phyloP scores from a whole-genome alignment of 1,139 yeast species.

The Meyerozyma athensensis region DNA sequence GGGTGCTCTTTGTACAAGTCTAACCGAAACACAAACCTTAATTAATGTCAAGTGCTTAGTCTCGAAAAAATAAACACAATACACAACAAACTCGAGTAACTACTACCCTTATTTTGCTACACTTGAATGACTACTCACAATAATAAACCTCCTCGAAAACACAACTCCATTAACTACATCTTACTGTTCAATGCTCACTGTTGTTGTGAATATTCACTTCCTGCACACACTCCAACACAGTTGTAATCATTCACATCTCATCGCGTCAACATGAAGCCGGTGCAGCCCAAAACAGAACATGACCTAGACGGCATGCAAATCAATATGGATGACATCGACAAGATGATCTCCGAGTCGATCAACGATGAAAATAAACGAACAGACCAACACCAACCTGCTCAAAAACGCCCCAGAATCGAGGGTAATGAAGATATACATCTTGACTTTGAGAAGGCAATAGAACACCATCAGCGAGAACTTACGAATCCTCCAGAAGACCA shows the following conservation, averaged over 20 bases:
- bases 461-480: constrained; percentile 7
- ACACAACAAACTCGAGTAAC: too few species aligned
- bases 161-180: too few species aligned
- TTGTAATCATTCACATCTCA: background rate
- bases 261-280: constrained; percentile 4
- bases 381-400: background rate
- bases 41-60: too few species aligned
- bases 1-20: too few species aligned
- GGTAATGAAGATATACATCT: constrained; percentile 7
- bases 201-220: too few species aligned
- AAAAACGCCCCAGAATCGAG: constrained; percentile 3
- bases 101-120: too few species aligned
- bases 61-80: too few species aligned
- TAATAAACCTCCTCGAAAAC: too few species aligned
- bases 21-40: too few species aligned
- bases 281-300: constrained; percentile 5
- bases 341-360: constrained; percentile 16
- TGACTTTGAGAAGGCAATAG: constrained; percentile 9
- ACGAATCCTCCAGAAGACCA: constrained; percentile 3
- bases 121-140: too few species aligned
- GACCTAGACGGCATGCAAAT: constrained; percentile 8
- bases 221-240: background rate
- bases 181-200: too few species aligned
- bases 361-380: constrained; percentile 7
- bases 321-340: constrained; percentile 15